phyloP scores from a whole-genome alignment of 805 yeast genomes.

The Jamesozyma lodderae region DNA sequence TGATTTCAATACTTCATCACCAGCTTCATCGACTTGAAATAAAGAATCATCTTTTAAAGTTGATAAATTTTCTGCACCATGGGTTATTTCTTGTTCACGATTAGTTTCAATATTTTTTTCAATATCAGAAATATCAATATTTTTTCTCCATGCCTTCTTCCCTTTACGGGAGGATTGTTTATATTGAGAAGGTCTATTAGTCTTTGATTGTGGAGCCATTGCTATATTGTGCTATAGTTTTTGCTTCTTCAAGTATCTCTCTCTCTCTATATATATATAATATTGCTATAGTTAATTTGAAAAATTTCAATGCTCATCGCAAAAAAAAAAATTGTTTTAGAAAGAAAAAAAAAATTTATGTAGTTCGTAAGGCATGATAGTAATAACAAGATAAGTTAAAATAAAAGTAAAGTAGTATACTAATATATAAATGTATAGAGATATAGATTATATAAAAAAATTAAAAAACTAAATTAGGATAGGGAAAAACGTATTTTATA shows the following conservation, averaged over 20 bases:
- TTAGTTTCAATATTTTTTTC: conserved; percentile 59
- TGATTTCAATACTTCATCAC: conserved; percentile 39
- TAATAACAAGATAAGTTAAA: too few relatives aligned
- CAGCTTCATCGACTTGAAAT: conserved; percentile 55
- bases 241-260: not conserved
- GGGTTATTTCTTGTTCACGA: conserved; percentile 45
- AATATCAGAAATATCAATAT: conserved; percentile 77
- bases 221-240: not conserved
- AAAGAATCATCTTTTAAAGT: conserved; percentile 22
- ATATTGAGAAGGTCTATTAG: conserved; percentile 45
- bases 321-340: not conserved
- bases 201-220: conserved; percentile 5
- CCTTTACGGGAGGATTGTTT: conserved; percentile 83
- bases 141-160: conserved; percentile 92
- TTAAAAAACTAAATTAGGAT: not conserved
- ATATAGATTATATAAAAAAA: too few relatives aligned
- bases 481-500: conserved; percentile 12
- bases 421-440: too few relatives aligned
- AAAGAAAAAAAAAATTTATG: conserved; percentile 1
- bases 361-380: not conserved
- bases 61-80: conserved; percentile 25
- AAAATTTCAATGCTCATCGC: conserved; percentile 6
- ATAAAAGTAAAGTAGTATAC: too few relatives aligned
- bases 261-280: too few relatives aligned
- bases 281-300: too few relatives aligned